Evolutionary conservation across 495 filamentous ascomycete species (phyloP), one percentile per base, ranked within the genome.

Genomic region (Daldinia childiae): DNA sequence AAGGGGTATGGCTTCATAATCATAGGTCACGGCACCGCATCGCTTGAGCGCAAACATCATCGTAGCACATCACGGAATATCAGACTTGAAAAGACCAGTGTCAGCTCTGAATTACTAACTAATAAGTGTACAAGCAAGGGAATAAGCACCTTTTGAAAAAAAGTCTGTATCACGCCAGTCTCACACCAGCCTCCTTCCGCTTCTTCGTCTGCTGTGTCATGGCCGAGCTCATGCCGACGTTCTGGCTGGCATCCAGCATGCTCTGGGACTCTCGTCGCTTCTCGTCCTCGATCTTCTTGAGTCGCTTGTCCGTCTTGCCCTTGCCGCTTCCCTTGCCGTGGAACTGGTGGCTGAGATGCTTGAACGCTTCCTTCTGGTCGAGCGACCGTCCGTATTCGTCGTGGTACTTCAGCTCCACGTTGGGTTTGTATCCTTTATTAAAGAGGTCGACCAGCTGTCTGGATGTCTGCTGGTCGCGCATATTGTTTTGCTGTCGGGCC

Each of bases 201-300:
- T 94, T 97, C 82, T 92, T 93, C 9, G 91, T 89, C 78, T 89
- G 87, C 45, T 89, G 87, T 11, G 89, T 91, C 76, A 90, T 89
- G 14, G 92, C 94, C 67, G 86, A 90, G 76, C 88, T 91, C 89
- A 97, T 93, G 29, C 93, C 93, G 27, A 90, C 91, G 66, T 90
- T 90, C 78, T 92, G 90, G 73, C 90, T 93, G 62, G 89, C 91
- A 75, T 96, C 93, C 67, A 98, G 79, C 51, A 90, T 85, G 74
- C 91, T 93, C 86, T 92, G 91, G 0, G 91, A 87, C 83, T 92
- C 89, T 71, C 89, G 87, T 77, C 91, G 91, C 87, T 94, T 95
- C 83, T 98, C 94, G 72, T 95, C 93, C 62, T 95, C 95, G 80
- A 97, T 95, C 88, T 95, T 97, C 89, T 98, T 97, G 56, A 99